Evolutionary conservation across 306 rosid genomes (phyloP).

Genomic region (Corylus avellana): DNA sequence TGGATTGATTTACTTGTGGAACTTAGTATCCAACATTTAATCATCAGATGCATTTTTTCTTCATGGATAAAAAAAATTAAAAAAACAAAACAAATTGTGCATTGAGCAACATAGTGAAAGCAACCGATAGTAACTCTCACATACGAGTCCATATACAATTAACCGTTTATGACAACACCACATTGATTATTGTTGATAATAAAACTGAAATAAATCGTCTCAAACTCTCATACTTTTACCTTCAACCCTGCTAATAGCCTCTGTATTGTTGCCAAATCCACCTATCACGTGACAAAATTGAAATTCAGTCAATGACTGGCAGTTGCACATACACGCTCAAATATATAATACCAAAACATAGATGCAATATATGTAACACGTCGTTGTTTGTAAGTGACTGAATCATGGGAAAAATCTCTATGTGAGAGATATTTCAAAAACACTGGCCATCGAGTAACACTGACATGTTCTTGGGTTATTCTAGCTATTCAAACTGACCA

Average conservation of each 20-base stretch:
- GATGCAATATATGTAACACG: neutral
- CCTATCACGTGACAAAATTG: constrained; percentile 42
- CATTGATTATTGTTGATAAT: neutral
- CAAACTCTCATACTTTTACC: constrained; percentile 36
- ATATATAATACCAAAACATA: neutral
- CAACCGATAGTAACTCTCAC: neutral
- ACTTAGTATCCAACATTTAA: neutral
- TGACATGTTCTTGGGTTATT: neutral
- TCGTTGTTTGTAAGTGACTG: neutral
- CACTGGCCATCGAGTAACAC: neutral
- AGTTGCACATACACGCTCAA: neutral
- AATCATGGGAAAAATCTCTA: neutral
- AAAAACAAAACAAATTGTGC: neutral
- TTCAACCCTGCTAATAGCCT: constrained; percentile 55
- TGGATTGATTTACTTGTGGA: neutral
- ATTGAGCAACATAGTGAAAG: neutral
- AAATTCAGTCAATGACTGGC: neutral
- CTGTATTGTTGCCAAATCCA: constrained; percentile 40
- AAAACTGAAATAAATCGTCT: neutral
- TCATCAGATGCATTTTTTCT: constrained; percentile 3
- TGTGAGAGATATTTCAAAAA: neutral
- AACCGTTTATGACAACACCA: neutral
- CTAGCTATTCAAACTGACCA: neutral
- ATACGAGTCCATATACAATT: neutral
- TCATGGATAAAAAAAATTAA: neutral